Conservation (phyloP, 768 basidiomycete species). For the Sistotremastrum suecicum region DNA sequence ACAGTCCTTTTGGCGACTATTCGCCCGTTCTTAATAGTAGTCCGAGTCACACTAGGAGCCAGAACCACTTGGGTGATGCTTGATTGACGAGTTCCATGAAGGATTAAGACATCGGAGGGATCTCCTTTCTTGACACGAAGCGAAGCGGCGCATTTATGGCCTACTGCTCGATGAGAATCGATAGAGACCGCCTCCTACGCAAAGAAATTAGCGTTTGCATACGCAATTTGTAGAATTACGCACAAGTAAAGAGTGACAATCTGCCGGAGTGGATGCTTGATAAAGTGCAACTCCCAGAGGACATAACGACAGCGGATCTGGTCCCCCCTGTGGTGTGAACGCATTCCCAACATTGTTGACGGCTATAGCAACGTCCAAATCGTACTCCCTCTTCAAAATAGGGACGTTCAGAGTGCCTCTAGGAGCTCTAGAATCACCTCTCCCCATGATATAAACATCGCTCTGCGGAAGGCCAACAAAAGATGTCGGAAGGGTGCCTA, state of each 20-base stretch:
- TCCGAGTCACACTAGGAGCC: too few species aligned
- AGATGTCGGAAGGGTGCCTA: conserved; percentile 31
- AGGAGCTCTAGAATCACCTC: conserved; percentile 37
- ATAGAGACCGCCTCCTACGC: too few species aligned
- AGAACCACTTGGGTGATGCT: too few species aligned
- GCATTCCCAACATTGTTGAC: conserved; percentile 57
- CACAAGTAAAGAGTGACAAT: conserved; percentile 35
- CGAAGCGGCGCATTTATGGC: too few species aligned
- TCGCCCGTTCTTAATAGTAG: too few species aligned
- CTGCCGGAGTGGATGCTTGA: conserved; percentile 36
- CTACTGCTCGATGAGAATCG: too few species aligned
- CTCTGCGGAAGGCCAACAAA: conserved; percentile 48
- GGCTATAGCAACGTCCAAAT: conserved; percentile 37
- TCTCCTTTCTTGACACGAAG: too few species aligned
- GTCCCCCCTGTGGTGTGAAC: conserved; percentile 53
- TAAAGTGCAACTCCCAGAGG: conserved; percentile 45
- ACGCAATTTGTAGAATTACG: conserved; percentile 6
- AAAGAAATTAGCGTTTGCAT: too few species aligned
- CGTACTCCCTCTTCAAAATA: conserved; percentile 27
- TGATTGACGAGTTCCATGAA: too few species aligned
- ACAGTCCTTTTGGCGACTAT: too few species aligned
- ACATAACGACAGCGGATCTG: conserved; percentile 47
- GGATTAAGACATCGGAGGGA: too few species aligned
- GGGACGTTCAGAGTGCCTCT: conserved; percentile 43
- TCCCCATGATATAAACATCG: conserved; percentile 58